phyloP scores from a whole-genome alignment of 1,284 basidiomycete species.

The Rhodotorula sp. region DNA sequence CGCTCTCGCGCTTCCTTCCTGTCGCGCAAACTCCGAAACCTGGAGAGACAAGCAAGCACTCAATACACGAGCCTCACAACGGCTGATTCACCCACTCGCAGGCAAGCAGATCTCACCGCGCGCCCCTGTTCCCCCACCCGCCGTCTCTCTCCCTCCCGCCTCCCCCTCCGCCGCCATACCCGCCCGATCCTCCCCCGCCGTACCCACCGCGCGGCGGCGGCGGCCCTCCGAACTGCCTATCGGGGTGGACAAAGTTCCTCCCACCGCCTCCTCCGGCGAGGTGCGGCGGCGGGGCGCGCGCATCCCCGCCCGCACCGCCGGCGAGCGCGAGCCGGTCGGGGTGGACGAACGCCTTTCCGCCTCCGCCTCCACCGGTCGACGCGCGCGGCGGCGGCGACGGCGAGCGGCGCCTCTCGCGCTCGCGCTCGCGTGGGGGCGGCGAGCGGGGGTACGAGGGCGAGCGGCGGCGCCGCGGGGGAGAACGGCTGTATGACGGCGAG shows the following conservation, averaged over 20 bases:
- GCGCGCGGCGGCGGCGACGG: constrained; percentile 1
- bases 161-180: constrained; percentile 11
- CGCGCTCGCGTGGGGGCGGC: constrained; percentile 23
- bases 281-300: constrained; percentile 3
- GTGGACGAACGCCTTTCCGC: no score
- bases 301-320: not conserved
- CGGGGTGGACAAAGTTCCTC: constrained; percentile 2
- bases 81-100: not conserved
- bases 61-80: not conserved
- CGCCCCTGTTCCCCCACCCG: constrained; percentile 27
- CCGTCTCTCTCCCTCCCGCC: constrained; percentile 14
- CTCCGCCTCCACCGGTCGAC: constrained; percentile 1
- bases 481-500: constrained; percentile 20
- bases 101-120: no score
- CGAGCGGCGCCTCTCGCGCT: not conserved
- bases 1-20: no score
- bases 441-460: constrained; percentile 19
- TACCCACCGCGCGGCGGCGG: constrained; percentile 6
- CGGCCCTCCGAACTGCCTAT: not conserved
- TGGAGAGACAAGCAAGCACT: not conserved
- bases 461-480: constrained; percentile 20
- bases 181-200: constrained; percentile 9
- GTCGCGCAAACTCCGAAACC: no score
- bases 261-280: not conserved
- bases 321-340: constrained; percentile 23